These are phyloP conservation scores for Alternaria viburni DNA, from an alignment of 2,329 filamentous ascomycete genomes.

Conservation along the genomic window DNA sequence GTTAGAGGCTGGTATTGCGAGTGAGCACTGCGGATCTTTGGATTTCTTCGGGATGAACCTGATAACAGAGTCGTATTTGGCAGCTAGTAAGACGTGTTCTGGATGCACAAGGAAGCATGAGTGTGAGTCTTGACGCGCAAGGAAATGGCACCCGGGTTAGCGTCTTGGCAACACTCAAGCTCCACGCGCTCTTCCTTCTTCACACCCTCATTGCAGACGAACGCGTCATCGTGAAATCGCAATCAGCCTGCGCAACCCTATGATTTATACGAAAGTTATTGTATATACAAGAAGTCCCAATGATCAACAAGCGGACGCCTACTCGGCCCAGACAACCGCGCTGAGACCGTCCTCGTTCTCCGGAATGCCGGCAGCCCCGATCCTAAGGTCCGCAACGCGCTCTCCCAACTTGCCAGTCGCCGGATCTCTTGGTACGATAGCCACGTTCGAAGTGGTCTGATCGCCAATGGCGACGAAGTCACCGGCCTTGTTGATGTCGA, in stretches of 20 bases:
- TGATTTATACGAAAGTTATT: neutral
- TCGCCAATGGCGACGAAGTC: slow-evolving; percentile 40
- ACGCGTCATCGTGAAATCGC: neutral
- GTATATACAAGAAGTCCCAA: neutral
- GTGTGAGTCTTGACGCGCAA: neutral
- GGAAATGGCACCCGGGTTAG: neutral
- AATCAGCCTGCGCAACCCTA: neutral
- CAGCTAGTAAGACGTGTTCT: neutral
- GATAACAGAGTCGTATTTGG: neutral
- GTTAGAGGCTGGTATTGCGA: neutral
- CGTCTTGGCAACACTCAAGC: slow-evolving; percentile 9
- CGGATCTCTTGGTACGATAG: slow-evolving; percentile 37
- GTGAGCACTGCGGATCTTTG: neutral
- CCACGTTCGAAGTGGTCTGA: slow-evolving; percentile 42
- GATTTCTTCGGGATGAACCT: neutral
- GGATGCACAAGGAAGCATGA: slow-evolving; percentile 1
- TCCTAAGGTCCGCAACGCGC: slow-evolving; percentile 32
- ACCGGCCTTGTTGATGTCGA: slow-evolving; percentile 44
- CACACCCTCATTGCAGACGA: neutral
- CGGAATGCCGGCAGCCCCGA: slow-evolving; percentile 32
- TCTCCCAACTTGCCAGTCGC: slow-evolving; percentile 36
- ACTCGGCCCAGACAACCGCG: slow-evolving; percentile 45
- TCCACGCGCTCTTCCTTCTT: neutral
- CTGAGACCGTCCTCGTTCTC: slow-evolving; percentile 44
- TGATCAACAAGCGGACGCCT: neutral